Evolutionary conservation across 176 grass and related monocot species (phyloP).

Genomic region (Aegilops tauschii): DNA sequence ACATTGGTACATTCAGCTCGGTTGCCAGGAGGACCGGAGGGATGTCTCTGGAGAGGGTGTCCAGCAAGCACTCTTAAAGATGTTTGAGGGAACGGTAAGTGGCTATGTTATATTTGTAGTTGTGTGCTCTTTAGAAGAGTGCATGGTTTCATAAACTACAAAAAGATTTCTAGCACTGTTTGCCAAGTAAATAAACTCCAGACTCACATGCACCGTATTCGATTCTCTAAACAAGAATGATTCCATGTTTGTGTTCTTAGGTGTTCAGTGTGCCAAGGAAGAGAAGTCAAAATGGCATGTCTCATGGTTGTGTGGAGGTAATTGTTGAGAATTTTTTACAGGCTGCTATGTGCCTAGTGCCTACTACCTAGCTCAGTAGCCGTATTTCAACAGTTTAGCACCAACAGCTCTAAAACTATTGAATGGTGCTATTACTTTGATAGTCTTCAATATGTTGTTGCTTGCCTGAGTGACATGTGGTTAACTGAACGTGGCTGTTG

Average conservation of each 20-base stretch:
- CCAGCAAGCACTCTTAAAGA: conserved; percentile 71
- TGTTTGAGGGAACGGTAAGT: conserved; percentile 70
- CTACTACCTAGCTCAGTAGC: neutral
- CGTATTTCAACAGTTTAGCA: neutral
- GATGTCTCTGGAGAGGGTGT: conserved; percentile 81
- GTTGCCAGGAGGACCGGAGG: conserved; percentile 36
- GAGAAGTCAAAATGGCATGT: conserved; percentile 41
- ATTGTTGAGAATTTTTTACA: conserved; percentile 3
- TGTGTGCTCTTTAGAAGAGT: neutral
- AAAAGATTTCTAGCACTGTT: neutral
- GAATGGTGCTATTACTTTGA: neutral
- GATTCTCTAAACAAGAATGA: neutral
- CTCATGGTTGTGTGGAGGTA: conserved; percentile 45
- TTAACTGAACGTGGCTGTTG: neutral
- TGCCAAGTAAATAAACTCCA: neutral
- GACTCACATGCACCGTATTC: neutral
- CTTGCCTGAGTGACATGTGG: neutral
- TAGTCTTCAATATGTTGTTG: neutral
- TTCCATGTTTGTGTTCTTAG: conserved; percentile 30
- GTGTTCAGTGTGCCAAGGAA: conserved; percentile 69
- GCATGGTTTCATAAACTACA: conserved; percentile 2
- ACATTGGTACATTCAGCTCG: conserved; percentile 33
- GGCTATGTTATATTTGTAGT: neutral
- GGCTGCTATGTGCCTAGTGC: neutral
- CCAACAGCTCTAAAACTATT: neutral